Evolutionary conservation across 2,329 filamentous ascomycete genomes (phyloP).

Genomic region (Dendrostoma leiphaemia): DNA sequence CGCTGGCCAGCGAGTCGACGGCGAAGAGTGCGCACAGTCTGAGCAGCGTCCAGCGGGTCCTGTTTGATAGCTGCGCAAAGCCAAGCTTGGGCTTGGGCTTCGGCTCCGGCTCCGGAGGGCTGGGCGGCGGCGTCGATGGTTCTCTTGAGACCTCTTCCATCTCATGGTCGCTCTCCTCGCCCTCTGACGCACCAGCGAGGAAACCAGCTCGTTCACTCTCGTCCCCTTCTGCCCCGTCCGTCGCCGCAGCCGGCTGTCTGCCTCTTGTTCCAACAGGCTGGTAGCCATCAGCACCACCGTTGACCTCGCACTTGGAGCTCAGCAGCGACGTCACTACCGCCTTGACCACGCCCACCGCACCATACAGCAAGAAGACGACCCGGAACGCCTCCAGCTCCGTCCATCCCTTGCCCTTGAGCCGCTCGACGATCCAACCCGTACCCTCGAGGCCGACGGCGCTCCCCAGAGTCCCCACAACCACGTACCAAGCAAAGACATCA

Average conservation of each 20-base stretch:
- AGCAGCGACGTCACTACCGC: conserved; percentile 49
- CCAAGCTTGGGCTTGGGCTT: conserved; percentile 15
- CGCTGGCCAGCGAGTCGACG: conserved; percentile 68
- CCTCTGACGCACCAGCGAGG: background rate
- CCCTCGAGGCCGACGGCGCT: conserved; percentile 58
- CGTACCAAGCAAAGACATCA: conserved; percentile 64
- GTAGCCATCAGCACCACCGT: conserved; percentile 31
- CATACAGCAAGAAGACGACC: conserved; percentile 57
- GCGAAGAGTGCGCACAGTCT: conserved; percentile 67
- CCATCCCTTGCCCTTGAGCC: conserved; percentile 45
- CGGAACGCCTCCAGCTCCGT: conserved; percentile 47
- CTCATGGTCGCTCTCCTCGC: background rate
- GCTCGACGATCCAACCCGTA: conserved; percentile 58
- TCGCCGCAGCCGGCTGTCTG: background rate
- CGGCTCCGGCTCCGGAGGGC: no score
- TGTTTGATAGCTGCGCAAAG: background rate
- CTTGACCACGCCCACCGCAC: conserved; percentile 56
- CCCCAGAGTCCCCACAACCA: conserved; percentile 56
- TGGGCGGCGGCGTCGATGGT: background rate
- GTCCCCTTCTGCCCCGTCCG: conserved; percentile 30
- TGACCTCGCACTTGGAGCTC: conserved; percentile 24
- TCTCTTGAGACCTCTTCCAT: background rate
- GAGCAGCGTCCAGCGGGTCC: conserved; percentile 33
- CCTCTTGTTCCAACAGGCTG: conserved; percentile 33
- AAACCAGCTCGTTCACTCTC: conserved; percentile 16